A percentile compares a stretch with the other conserved stretches of the same genome.
These are phyloP conservation scores for Symbiodinium pilosum DNA, from an alignment of 73 alveolate genomes.

Conservation along the genomic window DNA sequence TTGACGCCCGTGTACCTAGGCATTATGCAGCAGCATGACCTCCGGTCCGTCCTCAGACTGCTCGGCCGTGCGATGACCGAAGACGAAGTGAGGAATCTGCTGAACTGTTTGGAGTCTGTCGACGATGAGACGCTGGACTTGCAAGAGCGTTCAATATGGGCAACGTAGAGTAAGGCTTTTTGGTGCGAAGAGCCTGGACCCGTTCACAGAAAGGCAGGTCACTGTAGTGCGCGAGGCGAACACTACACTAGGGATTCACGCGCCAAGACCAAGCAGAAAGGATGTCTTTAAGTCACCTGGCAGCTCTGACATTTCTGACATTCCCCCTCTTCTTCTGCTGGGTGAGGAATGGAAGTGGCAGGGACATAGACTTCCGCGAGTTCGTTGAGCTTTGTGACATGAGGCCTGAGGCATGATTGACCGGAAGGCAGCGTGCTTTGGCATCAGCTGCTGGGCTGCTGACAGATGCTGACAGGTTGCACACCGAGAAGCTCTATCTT, in stretches of 20 bases:
- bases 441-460: neutral
- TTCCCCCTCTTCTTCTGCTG: no score
- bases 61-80: slow-evolving; percentile 75
- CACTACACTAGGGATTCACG: no score
- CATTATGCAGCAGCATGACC: slow-evolving; percentile 52
- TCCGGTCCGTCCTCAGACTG: slow-evolving; percentile 70
- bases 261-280: no score
- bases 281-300: no score
- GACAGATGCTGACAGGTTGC: slow-evolving; percentile 55
- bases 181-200: no score
- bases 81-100: slow-evolving; percentile 42
- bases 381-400: slow-evolving; percentile 81
- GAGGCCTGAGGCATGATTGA: neutral
- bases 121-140: slow-evolving; percentile 19
- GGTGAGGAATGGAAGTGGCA: neutral
- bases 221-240: no score
- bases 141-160: no score
- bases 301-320: no score
- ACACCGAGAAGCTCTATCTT: slow-evolving; percentile 70
- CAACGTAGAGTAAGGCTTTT: no score
- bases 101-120: slow-evolving; percentile 46
- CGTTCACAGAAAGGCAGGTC: no score
- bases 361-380: slow-evolving; percentile 73
- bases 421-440: neutral
- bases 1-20: slow-evolving; percentile 8